Evolutionary conservation across 768 basidiomycete genomes (phyloP).

Genomic region (Cystobasidium onofrii): DNA sequence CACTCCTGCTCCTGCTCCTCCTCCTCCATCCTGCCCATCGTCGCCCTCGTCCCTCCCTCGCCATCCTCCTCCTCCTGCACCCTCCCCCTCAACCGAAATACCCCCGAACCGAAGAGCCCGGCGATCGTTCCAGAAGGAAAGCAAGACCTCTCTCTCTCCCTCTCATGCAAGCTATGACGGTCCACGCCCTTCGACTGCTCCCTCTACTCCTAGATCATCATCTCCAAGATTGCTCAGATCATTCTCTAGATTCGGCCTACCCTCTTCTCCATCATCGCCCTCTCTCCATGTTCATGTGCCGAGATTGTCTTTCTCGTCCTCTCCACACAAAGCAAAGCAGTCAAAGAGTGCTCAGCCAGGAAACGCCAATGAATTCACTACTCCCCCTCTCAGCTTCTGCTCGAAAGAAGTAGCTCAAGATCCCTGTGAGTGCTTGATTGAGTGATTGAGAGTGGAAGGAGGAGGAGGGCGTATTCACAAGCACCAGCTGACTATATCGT

Average conservation of each 20-base stretch:
- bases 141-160: not conserved
- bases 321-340: too few species aligned
- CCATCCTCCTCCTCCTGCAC: not conserved
- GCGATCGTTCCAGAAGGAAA: not conserved
- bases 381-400: slow-evolving; percentile 14
- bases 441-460: too few species aligned
- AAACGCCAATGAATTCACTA: not conserved
- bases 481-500: not conserved
- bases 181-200: not conserved
- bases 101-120: not conserved
- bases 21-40: not conserved
- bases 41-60: not conserved
- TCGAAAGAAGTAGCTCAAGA: slow-evolving; percentile 28
- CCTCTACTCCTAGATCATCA: not conserved
- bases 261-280: not conserved
- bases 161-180: not conserved
- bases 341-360: not conserved
- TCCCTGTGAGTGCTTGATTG: slow-evolving; percentile 27
- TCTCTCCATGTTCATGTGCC: too few species aligned
- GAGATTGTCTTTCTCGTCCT: not conserved
- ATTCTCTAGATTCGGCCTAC: not conserved
- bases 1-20: not conserved
- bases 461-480: not conserved
- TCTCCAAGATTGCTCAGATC: not conserved
- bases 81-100: not conserved